Base-by-base conservation (phyloP, 106 monocot species). In the Dioscorea dumetorum region DNA sequence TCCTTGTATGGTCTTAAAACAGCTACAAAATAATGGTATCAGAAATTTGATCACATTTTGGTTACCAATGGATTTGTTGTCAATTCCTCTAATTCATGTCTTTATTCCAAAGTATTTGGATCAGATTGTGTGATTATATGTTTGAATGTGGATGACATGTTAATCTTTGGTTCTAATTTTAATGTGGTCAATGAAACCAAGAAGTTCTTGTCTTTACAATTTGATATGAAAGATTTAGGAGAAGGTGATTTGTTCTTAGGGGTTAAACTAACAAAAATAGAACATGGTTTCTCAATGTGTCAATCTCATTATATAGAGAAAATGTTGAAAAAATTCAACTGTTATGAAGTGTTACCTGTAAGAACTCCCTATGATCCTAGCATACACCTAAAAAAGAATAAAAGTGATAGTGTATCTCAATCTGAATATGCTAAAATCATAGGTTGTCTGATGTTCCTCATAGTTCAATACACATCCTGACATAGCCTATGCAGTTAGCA, bases 101-200 rank as follows among this genome's bases (percentile, higher is more conserved):
- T n/a, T 48, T 12, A 48, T 64, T 28, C 28, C 1, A 28, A 28
- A 28, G 3, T 28, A 3, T 28, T 28, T 28, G 28, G 28, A 28
- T 28, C 3, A 3, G 3, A 28, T 28, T 28, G 28, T 28, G 28
- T 28, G 28, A 28, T 28, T 28, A 28, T 28, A 15, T 64, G 35
- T 41, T 4, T 64, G 41, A 41, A 48, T 64, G 64, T 64, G 34
- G 64, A 64, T 64, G 64, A 64, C 13, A 64, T 64, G 18, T 64
- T 64, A 28, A 64, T 64, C 19, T 10, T 64, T 28, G 48, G 41
- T 13, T 41, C 22, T 48, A 48, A 64, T 28, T 11, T n/a, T 9
- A 21, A 48, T n/a, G 41, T 12, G 16, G 19, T 64, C 24, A n/a
- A 17, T 19, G 20, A 64, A 41, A 64, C 34, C 12, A 48, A 64